phyloP scores from a whole-genome alignment of 768 basidiomycete genomes.

The Neoboletus brunneissimus region DNA sequence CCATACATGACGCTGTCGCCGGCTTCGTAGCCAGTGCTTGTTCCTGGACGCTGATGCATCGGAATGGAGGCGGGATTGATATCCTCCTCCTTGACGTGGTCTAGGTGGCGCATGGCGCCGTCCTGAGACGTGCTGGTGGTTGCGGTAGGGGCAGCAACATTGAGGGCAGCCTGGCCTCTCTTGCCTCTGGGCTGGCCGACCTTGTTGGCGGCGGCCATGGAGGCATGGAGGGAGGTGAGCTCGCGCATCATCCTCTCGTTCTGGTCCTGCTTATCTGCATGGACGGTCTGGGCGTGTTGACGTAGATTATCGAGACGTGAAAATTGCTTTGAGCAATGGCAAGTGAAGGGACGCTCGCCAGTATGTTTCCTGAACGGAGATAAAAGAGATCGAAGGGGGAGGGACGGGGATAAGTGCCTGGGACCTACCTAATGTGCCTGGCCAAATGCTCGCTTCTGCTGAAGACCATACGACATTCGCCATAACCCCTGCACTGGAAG shows the following conservation, averaged over 20 bases:
- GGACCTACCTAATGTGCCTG: constrained; percentile 84
- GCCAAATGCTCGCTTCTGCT: constrained; percentile 94
- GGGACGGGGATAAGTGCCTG: constrained; percentile 20
- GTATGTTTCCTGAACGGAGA: constrained; percentile 82
- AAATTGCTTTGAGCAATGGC: constrained; percentile 94
- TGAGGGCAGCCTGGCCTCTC: constrained; percentile 30
- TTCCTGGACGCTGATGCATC: constrained; percentile 61
- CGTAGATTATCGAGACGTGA: constrained; percentile 95
- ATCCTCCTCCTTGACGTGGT: constrained; percentile 45
- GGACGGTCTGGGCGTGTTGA: constrained; percentile 96
- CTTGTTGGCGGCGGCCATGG: constrained; percentile 61
- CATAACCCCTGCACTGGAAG: constrained; percentile 93
- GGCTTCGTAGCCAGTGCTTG: constrained; percentile 70
- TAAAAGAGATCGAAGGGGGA: constrained; percentile 22
- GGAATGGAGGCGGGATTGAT: constrained; percentile 24
- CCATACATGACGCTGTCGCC: constrained; percentile 30
- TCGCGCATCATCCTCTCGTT: constrained; percentile 93
- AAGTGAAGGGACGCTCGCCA: constrained; percentile 93
- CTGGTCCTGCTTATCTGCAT: constrained; percentile 87
- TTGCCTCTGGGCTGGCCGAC: constrained; percentile 38
- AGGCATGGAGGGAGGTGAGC: constrained; percentile 77
- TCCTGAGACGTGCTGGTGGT: constrained; percentile 18
- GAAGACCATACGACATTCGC: constrained; percentile 96
- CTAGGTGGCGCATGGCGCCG: constrained; percentile 17
- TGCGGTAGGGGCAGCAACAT: not conserved